Conservation (phyloP, 495 filamentous ascomycete genomes). For the Trypethelium eluteriae region DNA sequence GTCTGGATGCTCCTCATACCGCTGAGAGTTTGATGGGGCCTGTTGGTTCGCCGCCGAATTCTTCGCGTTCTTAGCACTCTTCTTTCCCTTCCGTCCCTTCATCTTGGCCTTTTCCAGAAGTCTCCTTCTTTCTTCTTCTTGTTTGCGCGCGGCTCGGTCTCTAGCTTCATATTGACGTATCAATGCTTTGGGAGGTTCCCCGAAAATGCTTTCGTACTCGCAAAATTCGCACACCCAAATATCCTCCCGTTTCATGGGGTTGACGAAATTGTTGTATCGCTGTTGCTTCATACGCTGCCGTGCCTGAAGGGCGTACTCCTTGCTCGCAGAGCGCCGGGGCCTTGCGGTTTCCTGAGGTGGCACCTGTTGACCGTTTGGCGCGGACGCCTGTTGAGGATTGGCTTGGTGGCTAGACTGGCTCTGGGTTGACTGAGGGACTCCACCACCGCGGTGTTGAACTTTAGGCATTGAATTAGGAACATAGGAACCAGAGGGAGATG, state of each 20-base stretch:
- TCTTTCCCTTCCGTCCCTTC: conserved; percentile 79
- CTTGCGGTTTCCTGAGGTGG: conserved; percentile 40
- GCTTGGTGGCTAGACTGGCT: conserved; percentile 32
- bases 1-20: conserved; percentile 2
- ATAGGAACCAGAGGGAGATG: background rate
- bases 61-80: conserved; percentile 56
- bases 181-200: conserved; percentile 69
- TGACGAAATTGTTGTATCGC: conserved; percentile 65
- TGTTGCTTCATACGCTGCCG: conserved; percentile 62
- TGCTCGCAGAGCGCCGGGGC: conserved; percentile 43
- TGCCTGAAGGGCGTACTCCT: conserved; percentile 56
- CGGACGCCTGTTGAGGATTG: conserved; percentile 19
- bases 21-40: conserved; percentile 2
- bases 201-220: conserved; percentile 41
- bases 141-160: conserved; percentile 74
- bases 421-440: background rate
- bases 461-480: conserved; percentile 6
- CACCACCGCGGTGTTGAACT: background rate
- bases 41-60: conserved; percentile 13
- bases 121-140: conserved; percentile 71
- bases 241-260: conserved; percentile 65
- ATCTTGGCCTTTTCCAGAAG: conserved; percentile 91
- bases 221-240: conserved; percentile 77
- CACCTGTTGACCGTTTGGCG: conserved; percentile 18
- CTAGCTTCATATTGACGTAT: conserved; percentile 92